Evolutionary conservation across 2,329 filamentous ascomycete genomes (phyloP).

Genomic region (Orbilia ellipsospora): DNA sequence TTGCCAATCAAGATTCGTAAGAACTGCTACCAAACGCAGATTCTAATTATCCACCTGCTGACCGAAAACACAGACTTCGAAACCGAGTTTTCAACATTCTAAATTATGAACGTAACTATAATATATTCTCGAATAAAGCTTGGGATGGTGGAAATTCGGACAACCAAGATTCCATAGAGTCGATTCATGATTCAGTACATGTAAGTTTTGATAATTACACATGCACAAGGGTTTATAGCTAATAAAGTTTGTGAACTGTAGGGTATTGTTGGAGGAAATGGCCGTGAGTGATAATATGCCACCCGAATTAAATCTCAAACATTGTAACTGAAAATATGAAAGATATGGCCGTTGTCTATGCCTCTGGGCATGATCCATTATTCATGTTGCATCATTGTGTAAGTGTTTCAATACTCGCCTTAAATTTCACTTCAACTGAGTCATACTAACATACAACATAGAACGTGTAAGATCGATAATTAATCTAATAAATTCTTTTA

Average conservation of each 20-base stretch:
- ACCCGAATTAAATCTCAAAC: no score
- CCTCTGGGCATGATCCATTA: slow-evolving; percentile 30
- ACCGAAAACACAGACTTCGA: slow-evolving; percentile 27
- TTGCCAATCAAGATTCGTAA: slow-evolving; percentile 46
- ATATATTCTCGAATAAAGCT: slow-evolving; percentile 51
- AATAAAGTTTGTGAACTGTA: slow-evolving; percentile 1
- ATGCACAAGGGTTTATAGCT: background rate
- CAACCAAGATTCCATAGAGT: slow-evolving; percentile 50
- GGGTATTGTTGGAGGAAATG: slow-evolving; percentile 40
- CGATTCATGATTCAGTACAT: slow-evolving; percentile 46
- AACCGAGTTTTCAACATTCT: slow-evolving; percentile 52
- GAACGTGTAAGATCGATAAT: slow-evolving; percentile 38
- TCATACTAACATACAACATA: slow-evolving; percentile 7
- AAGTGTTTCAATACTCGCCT: background rate
- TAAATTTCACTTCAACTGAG: background rate
- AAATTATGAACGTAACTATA: slow-evolving; percentile 36
- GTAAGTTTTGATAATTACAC: slow-evolving; percentile 12
- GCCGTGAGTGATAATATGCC: slow-evolving; percentile 26
- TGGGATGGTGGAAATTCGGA: slow-evolving; percentile 46
- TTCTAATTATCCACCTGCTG: background rate
- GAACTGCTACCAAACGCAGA: background rate
- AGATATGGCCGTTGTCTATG: slow-evolving; percentile 52
- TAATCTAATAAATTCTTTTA: background rate
- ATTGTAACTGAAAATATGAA: slow-evolving; percentile 5
- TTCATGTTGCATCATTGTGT: slow-evolving; percentile 50